Conservation (phyloP, 768 basidiomycete genomes). For the Macrolepiota fuliginosa region DNA sequence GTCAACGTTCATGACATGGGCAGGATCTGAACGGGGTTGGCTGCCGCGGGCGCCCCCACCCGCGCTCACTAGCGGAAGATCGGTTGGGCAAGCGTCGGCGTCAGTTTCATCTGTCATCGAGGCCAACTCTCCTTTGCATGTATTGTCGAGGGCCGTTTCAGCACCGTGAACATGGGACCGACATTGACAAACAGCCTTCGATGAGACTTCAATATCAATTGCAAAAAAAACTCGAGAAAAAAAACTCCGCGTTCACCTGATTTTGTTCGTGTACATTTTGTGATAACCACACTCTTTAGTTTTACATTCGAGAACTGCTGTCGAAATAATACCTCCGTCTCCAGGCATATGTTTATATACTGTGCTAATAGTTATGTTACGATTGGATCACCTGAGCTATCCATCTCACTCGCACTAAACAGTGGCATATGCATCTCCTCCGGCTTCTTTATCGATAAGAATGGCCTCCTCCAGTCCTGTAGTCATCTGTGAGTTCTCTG, state of each 20-base stretch:
- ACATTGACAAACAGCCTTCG: too few species aligned
- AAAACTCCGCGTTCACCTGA: too few species aligned
- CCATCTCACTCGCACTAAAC: background rate
- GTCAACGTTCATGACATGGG: background rate
- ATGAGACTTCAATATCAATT: too few species aligned
- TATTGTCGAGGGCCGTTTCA: background rate
- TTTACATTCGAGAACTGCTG: too few species aligned
- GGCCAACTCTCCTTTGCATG: background rate
- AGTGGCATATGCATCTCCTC: constrained; percentile 7
- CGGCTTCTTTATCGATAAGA: constrained; percentile 18
- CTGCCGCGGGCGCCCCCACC: background rate
- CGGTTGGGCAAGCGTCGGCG: background rate
- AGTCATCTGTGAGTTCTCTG: background rate
- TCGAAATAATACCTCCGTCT: too few species aligned
- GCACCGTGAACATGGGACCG: background rate
- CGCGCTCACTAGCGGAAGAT: background rate
- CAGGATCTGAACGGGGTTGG: background rate
- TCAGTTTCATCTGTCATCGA: background rate
- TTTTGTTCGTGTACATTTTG: too few species aligned
- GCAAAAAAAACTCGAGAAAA: background rate
- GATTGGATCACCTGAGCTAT: background rate
- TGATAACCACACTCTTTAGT: too few species aligned
- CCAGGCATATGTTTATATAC: background rate
- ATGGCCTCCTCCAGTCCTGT: constrained; percentile 24
- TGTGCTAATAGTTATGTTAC: too few species aligned